Evolutionary conservation across 1,284 basidiomycete genomes (phyloP).

Genomic region (Pseudozyma thailandica): DNA sequence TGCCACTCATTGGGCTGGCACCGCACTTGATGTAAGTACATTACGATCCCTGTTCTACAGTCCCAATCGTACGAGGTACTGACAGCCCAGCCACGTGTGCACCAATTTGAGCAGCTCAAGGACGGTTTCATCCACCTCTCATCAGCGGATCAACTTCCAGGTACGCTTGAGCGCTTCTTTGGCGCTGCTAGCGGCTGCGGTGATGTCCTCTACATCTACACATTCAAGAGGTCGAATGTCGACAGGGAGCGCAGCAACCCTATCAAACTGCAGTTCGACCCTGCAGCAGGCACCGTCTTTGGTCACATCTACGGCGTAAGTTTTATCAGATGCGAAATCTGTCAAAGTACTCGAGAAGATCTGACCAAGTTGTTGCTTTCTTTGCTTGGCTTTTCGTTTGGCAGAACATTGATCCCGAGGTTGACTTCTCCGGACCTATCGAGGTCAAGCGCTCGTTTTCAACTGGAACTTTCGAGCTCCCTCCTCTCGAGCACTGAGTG

Average conservation of each 20-base stretch:
- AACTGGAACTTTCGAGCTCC: conserved; percentile 33
- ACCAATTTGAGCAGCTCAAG: conserved; percentile 26
- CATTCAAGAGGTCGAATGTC: conserved; percentile 36
- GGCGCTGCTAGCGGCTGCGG: conserved; percentile 39
- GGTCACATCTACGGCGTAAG: conserved; percentile 57
- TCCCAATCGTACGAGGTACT: no score
- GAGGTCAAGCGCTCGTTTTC: conserved; percentile 38
- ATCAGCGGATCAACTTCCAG: conserved; percentile 51
- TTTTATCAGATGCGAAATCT: not conserved
- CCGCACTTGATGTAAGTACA: conserved; percentile 58
- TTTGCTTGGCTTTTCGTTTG: not conserved
- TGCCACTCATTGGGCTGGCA: conserved; percentile 46
- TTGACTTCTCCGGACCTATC: conserved; percentile 38
- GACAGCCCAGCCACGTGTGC: not conserved
- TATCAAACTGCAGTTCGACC: conserved; percentile 54
- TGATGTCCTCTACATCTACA: conserved; percentile 41
- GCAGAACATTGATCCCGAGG: conserved; percentile 44
- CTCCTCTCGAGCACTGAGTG: conserved; percentile 20
- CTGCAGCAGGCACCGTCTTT: conserved; percentile 45
- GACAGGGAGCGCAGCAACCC: conserved; percentile 27
- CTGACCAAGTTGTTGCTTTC: not conserved
- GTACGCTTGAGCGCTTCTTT: conserved; percentile 58
- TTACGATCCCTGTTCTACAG: no score
- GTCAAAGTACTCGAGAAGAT: not conserved
- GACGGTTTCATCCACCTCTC: conserved; percentile 64